These are phyloP conservation scores for Brasilioporus rufonigricans DNA, from an alignment of 768 basidiomycete genomes.

Conservation along the genomic window DNA sequence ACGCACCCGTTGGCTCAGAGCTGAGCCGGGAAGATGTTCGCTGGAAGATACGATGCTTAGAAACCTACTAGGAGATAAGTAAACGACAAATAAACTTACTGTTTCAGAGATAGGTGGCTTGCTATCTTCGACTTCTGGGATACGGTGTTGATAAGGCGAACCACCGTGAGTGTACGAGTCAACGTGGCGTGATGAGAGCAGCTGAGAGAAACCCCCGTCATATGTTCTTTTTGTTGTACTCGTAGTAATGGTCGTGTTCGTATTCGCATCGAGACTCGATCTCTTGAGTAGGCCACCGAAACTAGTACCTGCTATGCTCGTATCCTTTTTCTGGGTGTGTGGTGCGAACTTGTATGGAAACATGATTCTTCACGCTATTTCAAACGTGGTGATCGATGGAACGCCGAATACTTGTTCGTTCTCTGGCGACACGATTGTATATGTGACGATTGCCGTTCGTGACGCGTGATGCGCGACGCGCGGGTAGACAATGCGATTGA, in stretches of 20 bases:
- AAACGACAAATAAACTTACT: slow-evolving; percentile 6
- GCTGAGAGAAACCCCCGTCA: slow-evolving; percentile 9
- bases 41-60: neutral
- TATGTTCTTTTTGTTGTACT: slow-evolving; percentile 1
- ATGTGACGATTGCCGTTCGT: too few relatives aligned
- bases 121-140: slow-evolving; percentile 2
- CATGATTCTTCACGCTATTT: slow-evolving; percentile 11
- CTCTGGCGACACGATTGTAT: too few relatives aligned
- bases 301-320: neutral
- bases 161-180: slow-evolving; percentile 12
- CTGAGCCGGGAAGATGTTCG: slow-evolving; percentile 6
- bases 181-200: slow-evolving; percentile 8
- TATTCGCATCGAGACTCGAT: slow-evolving; percentile 1
- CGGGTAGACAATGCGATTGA: slow-evolving; percentile 15
- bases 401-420: too few relatives aligned
- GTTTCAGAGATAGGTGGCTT: neutral
- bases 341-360: slow-evolving; percentile 20
- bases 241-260: slow-evolving; percentile 9
- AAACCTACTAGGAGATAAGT: neutral
- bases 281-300: slow-evolving; percentile 11
- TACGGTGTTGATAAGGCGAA: slow-evolving; percentile 4
- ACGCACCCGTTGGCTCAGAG: slow-evolving; percentile 22
- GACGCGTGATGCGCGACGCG: too few relatives aligned
- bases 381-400: too few relatives aligned
- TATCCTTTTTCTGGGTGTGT: slow-evolving; percentile 11